A percentile compares a stretch with the other conserved stretches of the same genome.
These are phyloP conservation scores for Stachybotrys echinatus DNA, from an alignment of 2,329 filamentous ascomycete species.

Conservation along the genomic window DNA sequence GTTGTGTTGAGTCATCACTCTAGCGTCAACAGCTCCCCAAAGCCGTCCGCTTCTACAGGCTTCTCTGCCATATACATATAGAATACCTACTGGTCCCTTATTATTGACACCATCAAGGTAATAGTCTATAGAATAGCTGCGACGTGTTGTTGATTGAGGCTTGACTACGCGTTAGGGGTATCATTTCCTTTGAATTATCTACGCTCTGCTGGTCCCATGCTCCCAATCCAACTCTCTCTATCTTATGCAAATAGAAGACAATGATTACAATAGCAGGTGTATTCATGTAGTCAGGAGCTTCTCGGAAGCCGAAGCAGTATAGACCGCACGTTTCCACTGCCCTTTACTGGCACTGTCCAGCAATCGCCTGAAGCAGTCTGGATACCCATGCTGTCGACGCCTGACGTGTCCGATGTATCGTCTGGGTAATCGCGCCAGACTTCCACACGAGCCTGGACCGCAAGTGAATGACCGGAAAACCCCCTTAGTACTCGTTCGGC, in stretches of 20 bases:
- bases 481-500: constrained; percentile 56
- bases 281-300: neutral
- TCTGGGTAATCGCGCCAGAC: constrained; percentile 69
- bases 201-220: too few relatives aligned
- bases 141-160: too few relatives aligned
- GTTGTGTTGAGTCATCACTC: neutral
- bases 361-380: constrained; percentile 1
- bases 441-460: constrained; percentile 41
- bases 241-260: too few relatives aligned
- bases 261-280: too few relatives aligned
- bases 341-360: constrained; percentile 31
- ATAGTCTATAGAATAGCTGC: too few relatives aligned
- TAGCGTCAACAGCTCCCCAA: neutral
- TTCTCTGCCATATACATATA: too few relatives aligned
- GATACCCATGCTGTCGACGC: neutral
- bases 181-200: too few relatives aligned
- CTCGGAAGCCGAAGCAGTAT: constrained; percentile 20
- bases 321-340: constrained; percentile 42
- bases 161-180: too few relatives aligned
- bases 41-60: too few relatives aligned
- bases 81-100: too few relatives aligned
- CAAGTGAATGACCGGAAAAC: constrained; percentile 25
- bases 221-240: too few relatives aligned
- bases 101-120: too few relatives aligned
- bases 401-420: constrained; percentile 13